These are phyloP conservation scores for Colletotrichum cordylinicola DNA, from an alignment of 2,329 filamentous ascomycete species.

Conservation along the genomic window DNA sequence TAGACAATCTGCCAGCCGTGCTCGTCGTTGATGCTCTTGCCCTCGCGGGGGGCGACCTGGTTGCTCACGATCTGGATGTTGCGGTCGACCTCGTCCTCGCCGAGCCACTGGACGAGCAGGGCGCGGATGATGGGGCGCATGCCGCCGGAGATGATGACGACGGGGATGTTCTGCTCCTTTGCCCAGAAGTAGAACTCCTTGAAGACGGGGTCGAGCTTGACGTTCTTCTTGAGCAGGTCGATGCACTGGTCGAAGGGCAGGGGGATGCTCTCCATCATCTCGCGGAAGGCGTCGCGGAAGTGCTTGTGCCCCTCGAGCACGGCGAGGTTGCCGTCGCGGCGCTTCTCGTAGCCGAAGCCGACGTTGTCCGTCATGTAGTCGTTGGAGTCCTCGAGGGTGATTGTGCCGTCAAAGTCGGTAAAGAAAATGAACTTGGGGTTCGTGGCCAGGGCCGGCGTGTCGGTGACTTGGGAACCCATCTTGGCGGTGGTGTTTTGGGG, in stretches of 20 bases:
- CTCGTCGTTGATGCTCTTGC: constrained; percentile 78
- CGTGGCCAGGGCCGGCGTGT: constrained; percentile 64
- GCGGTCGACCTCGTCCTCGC: constrained; percentile 70
- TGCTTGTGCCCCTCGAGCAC: constrained; percentile 73
- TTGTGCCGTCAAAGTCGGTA: constrained; percentile 97
- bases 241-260: constrained; percentile 85
- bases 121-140: constrained; percentile 93
- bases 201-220: constrained; percentile 89
- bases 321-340: constrained; percentile 75
- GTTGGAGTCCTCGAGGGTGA: constrained; percentile 75
- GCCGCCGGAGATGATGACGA: constrained; percentile 89
- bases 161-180: constrained; percentile 81
- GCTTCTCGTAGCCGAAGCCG: constrained; percentile 77
- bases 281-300: constrained; percentile 86
- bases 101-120: constrained; percentile 80
- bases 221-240: constrained; percentile 77
- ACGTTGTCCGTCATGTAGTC: constrained; percentile 87
- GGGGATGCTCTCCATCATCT: constrained; percentile 89
- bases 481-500: constrained; percentile 28
- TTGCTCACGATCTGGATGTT: constrained; percentile 93
- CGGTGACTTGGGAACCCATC: constrained; percentile 47
- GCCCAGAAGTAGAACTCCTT: constrained; percentile 87
- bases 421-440: constrained; percentile 96
- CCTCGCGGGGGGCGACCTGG: constrained; percentile 67
- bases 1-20: constrained; percentile 88